Conservation (phyloP, 768 basidiomycete genomes). For the Kwoniella sp. region DNA sequence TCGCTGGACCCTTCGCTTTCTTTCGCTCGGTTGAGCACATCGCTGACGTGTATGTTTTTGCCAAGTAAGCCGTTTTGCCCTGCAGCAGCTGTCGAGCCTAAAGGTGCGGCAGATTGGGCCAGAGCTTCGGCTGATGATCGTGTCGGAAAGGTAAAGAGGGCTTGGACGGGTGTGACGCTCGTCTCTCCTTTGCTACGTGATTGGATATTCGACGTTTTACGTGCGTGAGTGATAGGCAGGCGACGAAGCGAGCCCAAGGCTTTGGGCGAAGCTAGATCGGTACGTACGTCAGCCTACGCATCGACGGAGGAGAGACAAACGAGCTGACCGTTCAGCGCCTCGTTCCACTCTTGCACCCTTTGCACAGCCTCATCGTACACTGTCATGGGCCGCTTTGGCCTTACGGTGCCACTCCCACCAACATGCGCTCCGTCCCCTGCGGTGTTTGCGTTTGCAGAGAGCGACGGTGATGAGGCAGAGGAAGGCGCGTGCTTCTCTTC, state of each 20-base stretch:
- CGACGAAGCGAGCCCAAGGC: slow-evolving; percentile 37
- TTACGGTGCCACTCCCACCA: slow-evolving; percentile 51
- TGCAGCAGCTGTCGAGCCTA: slow-evolving; percentile 2
- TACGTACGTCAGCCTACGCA: neutral
- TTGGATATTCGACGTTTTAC: too few relatives aligned
- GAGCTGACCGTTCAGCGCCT: slow-evolving; percentile 78
- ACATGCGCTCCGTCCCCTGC: too few relatives aligned
- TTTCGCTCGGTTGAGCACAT: slow-evolving; percentile 29
- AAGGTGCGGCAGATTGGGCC: slow-evolving; percentile 23
- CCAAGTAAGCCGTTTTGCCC: slow-evolving; percentile 41
- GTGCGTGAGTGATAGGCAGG: slow-evolving; percentile 19
- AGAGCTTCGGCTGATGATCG: slow-evolving; percentile 40
- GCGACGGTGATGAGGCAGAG: too few relatives aligned
- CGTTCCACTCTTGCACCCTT: slow-evolving; percentile 98
- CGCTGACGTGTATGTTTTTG: slow-evolving; percentile 56
- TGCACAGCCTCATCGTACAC: slow-evolving; percentile 87
- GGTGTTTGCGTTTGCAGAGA: too few relatives aligned
- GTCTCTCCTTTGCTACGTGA: too few relatives aligned
- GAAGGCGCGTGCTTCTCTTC: too few relatives aligned
- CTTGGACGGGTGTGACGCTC: neutral
- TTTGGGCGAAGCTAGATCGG: slow-evolving; percentile 48
- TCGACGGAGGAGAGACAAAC: neutral
- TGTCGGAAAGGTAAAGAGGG: slow-evolving; percentile 17
- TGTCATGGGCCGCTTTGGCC: slow-evolving; percentile 53
- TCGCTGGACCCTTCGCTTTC: slow-evolving; percentile 53